A percentile compares a stretch with the other conserved stretches of the same genome.
These are phyloP conservation scores for Epichloe bromicola DNA, from an alignment of 2,329 filamentous ascomycete species.

Conservation along the genomic window DNA sequence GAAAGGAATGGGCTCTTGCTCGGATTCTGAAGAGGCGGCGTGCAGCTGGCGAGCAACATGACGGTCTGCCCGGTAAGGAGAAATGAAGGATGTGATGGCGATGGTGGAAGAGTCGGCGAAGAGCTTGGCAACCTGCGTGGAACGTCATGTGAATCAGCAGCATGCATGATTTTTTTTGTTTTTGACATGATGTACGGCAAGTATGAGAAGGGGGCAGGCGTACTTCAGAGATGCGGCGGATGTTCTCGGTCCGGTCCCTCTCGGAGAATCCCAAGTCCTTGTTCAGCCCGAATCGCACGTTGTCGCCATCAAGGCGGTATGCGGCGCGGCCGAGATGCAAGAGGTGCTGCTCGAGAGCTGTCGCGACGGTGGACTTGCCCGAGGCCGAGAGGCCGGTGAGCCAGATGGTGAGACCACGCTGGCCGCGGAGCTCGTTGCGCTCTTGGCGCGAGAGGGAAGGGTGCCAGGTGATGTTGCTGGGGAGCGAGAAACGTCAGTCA, in stretches of 20 bases:
- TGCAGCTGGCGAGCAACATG: slow-evolving; percentile 73
- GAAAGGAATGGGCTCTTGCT: slow-evolving; percentile 66
- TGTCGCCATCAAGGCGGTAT: slow-evolving; percentile 95
- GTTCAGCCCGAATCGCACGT: slow-evolving; percentile 95
- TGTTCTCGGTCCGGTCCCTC: slow-evolving; percentile 92
- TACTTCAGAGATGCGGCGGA: slow-evolving; percentile 81
- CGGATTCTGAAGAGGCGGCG: slow-evolving; percentile 34
- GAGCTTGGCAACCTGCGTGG: slow-evolving; percentile 66
- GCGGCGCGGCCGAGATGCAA: slow-evolving; percentile 71
- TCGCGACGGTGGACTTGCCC: slow-evolving; percentile 94
- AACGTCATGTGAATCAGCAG: too few relatives aligned
- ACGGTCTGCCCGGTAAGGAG: slow-evolving; percentile 80
- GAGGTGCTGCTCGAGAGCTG: slow-evolving; percentile 91
- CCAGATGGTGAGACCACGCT: slow-evolving; percentile 92
- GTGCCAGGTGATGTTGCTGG: slow-evolving; percentile 86
- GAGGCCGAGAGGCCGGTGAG: slow-evolving; percentile 93
- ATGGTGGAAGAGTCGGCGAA: slow-evolving; percentile 85
- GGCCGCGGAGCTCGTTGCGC: slow-evolving; percentile 62
- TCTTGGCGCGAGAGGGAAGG: slow-evolving; percentile 65
- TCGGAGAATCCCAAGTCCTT: slow-evolving; percentile 94
- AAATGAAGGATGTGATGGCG: slow-evolving; percentile 93
- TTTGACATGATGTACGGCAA: not conserved
- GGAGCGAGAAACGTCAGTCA: not conserved
- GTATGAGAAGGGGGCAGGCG: not conserved
- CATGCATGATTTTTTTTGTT: not conserved